phyloP scores from a whole-genome alignment of 73 alveolate genomes.

The Strombidium stylifer region DNA sequence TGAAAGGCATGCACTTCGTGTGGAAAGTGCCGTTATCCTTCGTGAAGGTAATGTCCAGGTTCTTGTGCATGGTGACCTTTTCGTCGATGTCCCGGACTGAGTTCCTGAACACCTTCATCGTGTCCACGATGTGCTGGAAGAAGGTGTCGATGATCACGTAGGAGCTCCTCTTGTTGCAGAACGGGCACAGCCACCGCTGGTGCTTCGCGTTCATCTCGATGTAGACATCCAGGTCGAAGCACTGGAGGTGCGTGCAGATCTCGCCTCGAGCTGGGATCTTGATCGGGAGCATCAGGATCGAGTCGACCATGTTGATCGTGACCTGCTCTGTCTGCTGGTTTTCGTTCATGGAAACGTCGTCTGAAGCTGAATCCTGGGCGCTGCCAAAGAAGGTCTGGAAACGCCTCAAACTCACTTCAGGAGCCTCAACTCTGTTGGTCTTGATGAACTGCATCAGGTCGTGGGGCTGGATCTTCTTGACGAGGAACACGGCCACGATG shows the following conservation, averaged over 20 bases:
- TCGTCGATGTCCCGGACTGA: background rate
- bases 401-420: conserved; percentile 18
- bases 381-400: conserved; percentile 10
- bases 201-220: conserved; percentile 24
- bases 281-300: conserved; percentile 16
- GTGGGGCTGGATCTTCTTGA: conserved; percentile 34
- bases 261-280: conserved; percentile 60
- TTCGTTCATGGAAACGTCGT: too few relatives aligned
- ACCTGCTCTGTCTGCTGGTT: too few relatives aligned
- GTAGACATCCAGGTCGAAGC: conserved; percentile 53
- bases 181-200: conserved; percentile 58
- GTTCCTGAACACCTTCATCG: background rate
- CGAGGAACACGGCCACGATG: conserved; percentile 25
- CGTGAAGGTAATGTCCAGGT: too few relatives aligned
- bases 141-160: conserved; percentile 30
- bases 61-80: background rate
- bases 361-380: conserved; percentile 3
- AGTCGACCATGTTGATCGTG: conserved; percentile 2
- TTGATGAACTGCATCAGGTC: conserved; percentile 9
- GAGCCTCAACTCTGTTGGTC: conserved; percentile 7
- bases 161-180: conserved; percentile 32
- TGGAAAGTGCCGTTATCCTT: too few relatives aligned
- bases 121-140: background rate
- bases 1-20: too few relatives aligned
- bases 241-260: conserved; percentile 52